phyloP scores from a whole-genome alignment of 2,329 filamentous ascomycete species.

The Pleurostoma richardsiae region DNA sequence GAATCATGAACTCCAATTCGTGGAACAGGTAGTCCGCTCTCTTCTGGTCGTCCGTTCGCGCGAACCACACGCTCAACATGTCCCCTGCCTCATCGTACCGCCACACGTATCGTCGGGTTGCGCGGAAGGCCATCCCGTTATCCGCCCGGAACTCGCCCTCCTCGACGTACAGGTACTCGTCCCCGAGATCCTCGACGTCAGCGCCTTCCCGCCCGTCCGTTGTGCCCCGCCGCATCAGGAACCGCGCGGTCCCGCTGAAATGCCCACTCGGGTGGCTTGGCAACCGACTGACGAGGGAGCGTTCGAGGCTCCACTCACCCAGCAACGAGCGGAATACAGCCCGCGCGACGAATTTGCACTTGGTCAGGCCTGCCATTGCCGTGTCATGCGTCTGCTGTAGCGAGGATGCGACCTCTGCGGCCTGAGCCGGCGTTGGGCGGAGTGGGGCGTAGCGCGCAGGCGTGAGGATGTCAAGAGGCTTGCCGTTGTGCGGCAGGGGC shows the following conservation, averaged over 20 bases:
- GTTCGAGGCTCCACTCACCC: slow-evolving; percentile 62
- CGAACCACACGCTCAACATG: slow-evolving; percentile 68
- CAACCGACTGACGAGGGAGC: slow-evolving; percentile 48
- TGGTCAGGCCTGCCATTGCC: slow-evolving; percentile 33
- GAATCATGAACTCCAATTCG: slow-evolving; percentile 56
- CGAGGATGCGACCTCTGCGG: slow-evolving; percentile 33
- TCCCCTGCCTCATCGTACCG: slow-evolving; percentile 60
- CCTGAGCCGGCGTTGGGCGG: slow-evolving; percentile 33
- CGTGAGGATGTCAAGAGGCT: slow-evolving; percentile 48
- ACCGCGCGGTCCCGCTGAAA: slow-evolving; percentile 60
- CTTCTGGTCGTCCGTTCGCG: slow-evolving; percentile 54
- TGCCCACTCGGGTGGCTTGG: slow-evolving; percentile 58
- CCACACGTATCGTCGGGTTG: slow-evolving; percentile 66
- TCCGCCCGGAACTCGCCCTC: slow-evolving; percentile 59
- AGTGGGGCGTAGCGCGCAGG: slow-evolving; percentile 47
- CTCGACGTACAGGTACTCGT: slow-evolving; percentile 66
- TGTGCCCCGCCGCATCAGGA: slow-evolving; percentile 58
- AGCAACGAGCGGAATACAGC: slow-evolving; percentile 68
- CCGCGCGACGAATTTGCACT: slow-evolving; percentile 50
- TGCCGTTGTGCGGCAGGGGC: slow-evolving; percentile 31
- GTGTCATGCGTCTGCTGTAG: slow-evolving; percentile 39
- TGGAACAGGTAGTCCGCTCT: slow-evolving; percentile 72
- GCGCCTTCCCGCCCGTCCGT: slow-evolving; percentile 35
- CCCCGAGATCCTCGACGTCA: slow-evolving; percentile 26
- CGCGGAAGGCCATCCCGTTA: slow-evolving; percentile 51